Base-by-base conservation (phyloP, 192 early-diverging fungal species). In the Coemansia erecta region DNA sequence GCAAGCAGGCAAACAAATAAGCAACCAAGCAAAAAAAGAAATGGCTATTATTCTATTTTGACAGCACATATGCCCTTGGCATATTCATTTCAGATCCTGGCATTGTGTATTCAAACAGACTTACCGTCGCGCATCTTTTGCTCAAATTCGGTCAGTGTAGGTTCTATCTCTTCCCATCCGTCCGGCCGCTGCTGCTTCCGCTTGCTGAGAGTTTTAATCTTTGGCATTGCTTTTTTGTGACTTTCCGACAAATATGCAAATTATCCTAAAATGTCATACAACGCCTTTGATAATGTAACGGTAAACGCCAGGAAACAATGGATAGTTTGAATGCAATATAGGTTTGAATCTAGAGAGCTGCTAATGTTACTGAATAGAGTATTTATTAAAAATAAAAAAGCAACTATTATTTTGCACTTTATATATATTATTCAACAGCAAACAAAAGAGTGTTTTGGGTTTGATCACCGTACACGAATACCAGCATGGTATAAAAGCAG, bases 91-190 rank as follows among this genome's bases (percentile, higher is more conserved):
- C 17, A 21, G 1, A 17, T 18, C 4, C 11, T 40, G 37, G 28
- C 19, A 40, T 40, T 40, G 37, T 54, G 33, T 54, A 43, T 26
- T 53, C 10, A 18, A 39, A 33, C 14, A 15, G 46, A 68, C 75
- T 58, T 72, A 78, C 75, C 75, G 21, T 99, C 97, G 58, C 94
- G 88, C 94, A 99, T 97, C 80, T 93, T 94, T 56, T 85, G 82
- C 26, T 89, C 87, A 68, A 98, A 89, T 62, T 99, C 95, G 21
- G 68, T 69, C 31, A 99, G 81, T 9, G 90, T 95, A 5, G 94
- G 93, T 68, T 99, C 95, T 28, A 99, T 89, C 42, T 94, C 90
- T 56, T 94, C 94, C 83, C 91, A 98, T 12, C 95, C 97, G 35
- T 92, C 92, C 22, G 97, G 97, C 26, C 93, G 90, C 56, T 85